Base-by-base conservation (phyloP, 345 rosid genomes). In the Clausena lansium region DNA sequence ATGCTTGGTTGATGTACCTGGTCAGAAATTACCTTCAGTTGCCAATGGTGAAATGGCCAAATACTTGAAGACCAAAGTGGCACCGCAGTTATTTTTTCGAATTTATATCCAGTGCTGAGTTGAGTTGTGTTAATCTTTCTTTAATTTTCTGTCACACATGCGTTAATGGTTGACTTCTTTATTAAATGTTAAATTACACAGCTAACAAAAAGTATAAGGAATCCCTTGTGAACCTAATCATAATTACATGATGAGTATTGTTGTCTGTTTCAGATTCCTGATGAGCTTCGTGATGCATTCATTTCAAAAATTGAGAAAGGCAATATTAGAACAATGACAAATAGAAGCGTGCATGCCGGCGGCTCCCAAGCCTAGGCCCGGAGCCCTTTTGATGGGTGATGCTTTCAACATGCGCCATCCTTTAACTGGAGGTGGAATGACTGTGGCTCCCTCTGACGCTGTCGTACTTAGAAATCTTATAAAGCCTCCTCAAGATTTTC, bases 391-490 rank as follows among this genome's bases (percentile, higher is more conserved):
- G 30, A 4, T 67, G 54, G 55, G 71, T 7, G 71, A 67, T 24
- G 71, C 71, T 22, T 67, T 39, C 32, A 67, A 67, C 52, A 39
- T 67, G 55, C 30, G 71, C 7, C 71, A 39, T 67, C 71, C 33
- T 10, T 7, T 67, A 39, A 67, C 55, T 5, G 71, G 71, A 2
- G 71, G 55, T 0, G 33, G 71, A 22, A 67, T 67, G 71, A 67
- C 71, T 4, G 71, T 67, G 32, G 71, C 71, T 15, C 52, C 39
- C 7, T 67, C 71, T 1, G 71, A 67, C 15, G 41, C 39, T 9
- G 71, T 39, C 19, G 32, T 67, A 3, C 19, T 39, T 6, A n/a
- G 55, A 13, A 41, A 67, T 35, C 71, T 67, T 39, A 50, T 67
- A n/a, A 22, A 15, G 19, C 71, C 71, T 3, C 32, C 11, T 6